Percentiles rank a stretch among this genome's conserved stretches.
phyloP scores from a whole-genome alignment of 2,329 filamentous ascomycete species.

The Aspergillus arachidicola region DNA sequence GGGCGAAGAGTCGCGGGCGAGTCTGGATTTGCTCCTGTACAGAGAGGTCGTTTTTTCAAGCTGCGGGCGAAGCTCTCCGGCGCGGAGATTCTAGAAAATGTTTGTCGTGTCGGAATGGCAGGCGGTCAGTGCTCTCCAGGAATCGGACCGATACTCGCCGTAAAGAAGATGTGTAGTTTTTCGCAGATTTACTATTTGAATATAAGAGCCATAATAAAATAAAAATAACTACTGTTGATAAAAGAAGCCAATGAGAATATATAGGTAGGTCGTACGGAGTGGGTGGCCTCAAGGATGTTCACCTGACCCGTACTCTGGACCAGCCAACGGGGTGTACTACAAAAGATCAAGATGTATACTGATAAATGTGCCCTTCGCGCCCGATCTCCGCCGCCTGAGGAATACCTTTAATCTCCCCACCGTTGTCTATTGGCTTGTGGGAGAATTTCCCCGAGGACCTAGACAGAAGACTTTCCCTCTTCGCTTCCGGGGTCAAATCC shows the following conservation, averaged over 20 bases:
- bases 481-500: constrained; percentile 31
- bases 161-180: background rate
- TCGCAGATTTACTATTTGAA: background rate
- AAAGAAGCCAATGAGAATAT: background rate
- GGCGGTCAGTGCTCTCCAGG: constrained; percentile 24
- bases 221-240: background rate
- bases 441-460: constrained; percentile 22
- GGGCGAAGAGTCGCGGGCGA: constrained; percentile 1
- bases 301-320: background rate
- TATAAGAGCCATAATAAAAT: background rate
- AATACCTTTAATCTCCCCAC: constrained; percentile 63
- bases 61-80: constrained; percentile 14
- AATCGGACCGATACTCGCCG: constrained; percentile 3
- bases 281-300: background rate
- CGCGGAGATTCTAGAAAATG: constrained; percentile 24
- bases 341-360: constrained; percentile 18
- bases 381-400: constrained; percentile 52
- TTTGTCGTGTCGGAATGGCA: constrained; percentile 20
- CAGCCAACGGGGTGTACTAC: background rate
- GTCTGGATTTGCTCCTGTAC: constrained; percentile 3
- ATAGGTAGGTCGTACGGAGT: background rate
- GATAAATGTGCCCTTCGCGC: constrained; percentile 41
- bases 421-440: constrained; percentile 28
- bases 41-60: background rate
- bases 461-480: constrained; percentile 28